Base-by-base conservation (phyloP, 2,329 filamentous ascomycete species). In the Neofusicoccum umdonicola region DNA sequence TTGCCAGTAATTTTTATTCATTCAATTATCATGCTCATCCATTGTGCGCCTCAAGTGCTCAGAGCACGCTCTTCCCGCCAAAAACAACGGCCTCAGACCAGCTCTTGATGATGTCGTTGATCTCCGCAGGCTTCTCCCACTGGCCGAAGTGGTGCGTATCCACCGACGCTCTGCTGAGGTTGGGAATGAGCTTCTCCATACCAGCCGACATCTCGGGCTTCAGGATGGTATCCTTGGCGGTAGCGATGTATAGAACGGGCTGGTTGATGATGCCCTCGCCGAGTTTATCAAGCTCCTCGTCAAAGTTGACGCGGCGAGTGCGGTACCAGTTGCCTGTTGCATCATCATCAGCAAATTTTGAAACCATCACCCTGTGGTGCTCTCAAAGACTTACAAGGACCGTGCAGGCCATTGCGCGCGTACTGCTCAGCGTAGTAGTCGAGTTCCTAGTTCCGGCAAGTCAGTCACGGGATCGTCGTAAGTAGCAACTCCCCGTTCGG, bases 291-390 rank as follows among this genome's bases (percentile, higher is more conserved):
- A 79, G 74, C 66, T 97, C 95, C 68, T 97, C 92, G 45, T 91
- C 85, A 73, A 83, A 90, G 77, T 96, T 97, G 68, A 89, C 76
- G 75, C 85, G 80, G 19, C 86, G 82, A 2, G 86, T 90, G 48
- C 93, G 88, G 79, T 99, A 99, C 91, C 92, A 97, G 78, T 93
- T 95, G 66, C 92, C 83, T 84, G 42, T n/a, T 22, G 22, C 27
- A 15, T n/a, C 15, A 22, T 7, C 42, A 4, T 44, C 7, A 15
- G 13, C n/a, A 17, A 17, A 8, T 5, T 17, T 17, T 41, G n/a
- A 39, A 44, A 39, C 15, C 7, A 48, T 19, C 4, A 4, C 6
- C 4, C 27, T 5, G 6, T 31, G 27, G 6, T 31, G 27, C 6
- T 31, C 4, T 31, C 27, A 31, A 15, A 15, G 42, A 44, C 42